Evolutionary conservation across 2,329 filamentous ascomycete species (phyloP), one percentile per base, ranked within the genome.

Genomic region (Calonectria pauciramosa): DNA sequence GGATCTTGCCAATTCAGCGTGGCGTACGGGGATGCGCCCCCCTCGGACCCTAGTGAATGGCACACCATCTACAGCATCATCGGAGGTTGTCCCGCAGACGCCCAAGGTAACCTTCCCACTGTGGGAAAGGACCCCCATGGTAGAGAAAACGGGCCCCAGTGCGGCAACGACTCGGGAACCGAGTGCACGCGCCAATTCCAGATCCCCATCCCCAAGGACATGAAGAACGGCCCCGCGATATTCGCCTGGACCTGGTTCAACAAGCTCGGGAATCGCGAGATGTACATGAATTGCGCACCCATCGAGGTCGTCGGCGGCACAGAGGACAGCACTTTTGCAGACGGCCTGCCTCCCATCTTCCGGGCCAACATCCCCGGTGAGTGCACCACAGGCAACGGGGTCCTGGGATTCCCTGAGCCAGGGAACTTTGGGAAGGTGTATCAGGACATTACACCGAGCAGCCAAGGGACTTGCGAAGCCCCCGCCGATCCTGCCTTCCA

Each of bases 281-380:
- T 94, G 91, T 97, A 97, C 89, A 95, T 95, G 93, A 94, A 95
- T 85, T 97, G 95, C 82, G 94, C 94, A 1, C 88, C 90, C 56
- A 90, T 96, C 78, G 91, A 90, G 72, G 91, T 96, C 78, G 84
- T 83, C 47, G 84, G 84, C 16, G 84, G 85, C 34, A 81, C 82
- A 47, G 80, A 77, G 63, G 84, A 82, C 47, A 73, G 67, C 9
- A 26, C 63, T 0, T 82, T 79, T 26, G 72, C 77, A 0, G 75
- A 81, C 8, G 63, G 38, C 6, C 74, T 82, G 0, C 80, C 80
- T 20, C 38, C 73, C 13, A 52, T 80, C 10, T 82, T 82, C 71
- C 70, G 68, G 1, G 80, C 80, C 54, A 82, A 82, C 34, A 79
- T 82, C 47, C 77, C 79, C 3, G 80, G 79, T 3, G 73, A 82